Base-by-base conservation (phyloP, 768 basidiomycete species). In the Pilatotrama ljubarskyi region DNA sequence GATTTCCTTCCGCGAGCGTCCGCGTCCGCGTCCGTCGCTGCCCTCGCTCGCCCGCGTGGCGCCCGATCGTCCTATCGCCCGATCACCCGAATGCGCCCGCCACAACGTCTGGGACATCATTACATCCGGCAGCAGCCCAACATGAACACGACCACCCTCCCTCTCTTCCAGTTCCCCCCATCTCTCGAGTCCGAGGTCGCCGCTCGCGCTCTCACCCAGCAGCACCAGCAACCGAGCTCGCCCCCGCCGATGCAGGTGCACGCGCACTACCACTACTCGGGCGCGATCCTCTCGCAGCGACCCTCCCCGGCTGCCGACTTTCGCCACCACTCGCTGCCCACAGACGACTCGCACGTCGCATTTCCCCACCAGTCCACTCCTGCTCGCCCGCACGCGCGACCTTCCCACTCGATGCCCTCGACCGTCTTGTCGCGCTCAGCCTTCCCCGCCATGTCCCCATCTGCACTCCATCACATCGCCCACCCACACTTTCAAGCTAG, bases 121-220 rank as follows among this genome's bases (percentile, higher is more conserved):
- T 32, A 4, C 29, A 32, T 32, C 29, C 10, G 4, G 29, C 4
- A 10, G 10, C 5, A 32, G 29, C 4, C 15, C 10, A 38, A 22
- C 40, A 36, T 36, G 36, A n/a, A 49, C 49, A 11, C 37, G 15
- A 41, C 32, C 10, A 54, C 32, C 59, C 55, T 61, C 48, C 59
- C 59, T 10, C 59, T 61, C 53, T 61, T 61, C 59, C 53, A 61
- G 48, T 61, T 61, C 26, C 59, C 59, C 14, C 59, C 59, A 15
- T 35, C 47, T 17, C 52, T 61, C 59, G 59, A 61, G 53, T 18
- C 47, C 41, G 47, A 54, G 40, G 24, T 50, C 20, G 32, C 37
- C 53, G 5, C 36, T 25, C 5, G 37, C 46, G n/a, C 15, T 29
- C 38, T 25, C 47, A 5, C 26, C 17, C 17, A 7, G 17, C 22